Evolutionary conservation across 1,284 basidiomycete species (phyloP), one percentile per base, ranked within the genome.

Genomic region (Rugosomyces carneus): DNA sequence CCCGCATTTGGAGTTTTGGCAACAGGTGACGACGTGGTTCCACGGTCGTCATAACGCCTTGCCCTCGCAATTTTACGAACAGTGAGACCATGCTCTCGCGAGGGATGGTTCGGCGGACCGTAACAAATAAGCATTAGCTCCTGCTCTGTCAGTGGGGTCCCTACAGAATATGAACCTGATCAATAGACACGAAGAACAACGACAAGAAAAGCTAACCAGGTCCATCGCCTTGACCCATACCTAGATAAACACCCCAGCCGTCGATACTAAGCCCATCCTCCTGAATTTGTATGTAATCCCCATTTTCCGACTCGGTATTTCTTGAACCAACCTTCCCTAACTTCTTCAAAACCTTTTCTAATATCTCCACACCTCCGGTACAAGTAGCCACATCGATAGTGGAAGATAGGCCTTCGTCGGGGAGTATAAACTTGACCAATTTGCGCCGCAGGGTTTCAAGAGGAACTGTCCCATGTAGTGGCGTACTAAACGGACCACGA

Each of bases 111-210:
- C 2, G 88, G 82, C 5, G 88, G 79, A 0, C 84, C 84, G 47
- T 90, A 87, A 59, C 94, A 97, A 29, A 98, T 82, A 0, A 82
- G 76, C 47, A 96, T 70, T 0, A 99, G 69, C 57, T 93, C 89
- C 2, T 76, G 76, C 61, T 95, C 92, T 8, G 82, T 86, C n/a
- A 97, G 67, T 0, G 89, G 79, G 55, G 79, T 78, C 34, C 72
- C 86, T 83, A 57, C n/a, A n/a, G n/a, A n/a, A n/a, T n/a, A n/a
- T n/a, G 37, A 42, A 44, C 47, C 39, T 42, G 42, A 16, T 31
- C 54, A 41, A 26, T 42, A 42, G 48, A 24, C n/a, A 40, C 21
- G 48, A 19, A 48, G 51, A 40, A 34, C 9, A 44, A 13, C 37
- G 39, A 20, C 34, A 15, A 19, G 35, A 26, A 37, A 15, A 37